These are phyloP conservation scores for Symbiodinium pilosum DNA, from an alignment of 73 alveolate genomes.

Conservation along the genomic window DNA sequence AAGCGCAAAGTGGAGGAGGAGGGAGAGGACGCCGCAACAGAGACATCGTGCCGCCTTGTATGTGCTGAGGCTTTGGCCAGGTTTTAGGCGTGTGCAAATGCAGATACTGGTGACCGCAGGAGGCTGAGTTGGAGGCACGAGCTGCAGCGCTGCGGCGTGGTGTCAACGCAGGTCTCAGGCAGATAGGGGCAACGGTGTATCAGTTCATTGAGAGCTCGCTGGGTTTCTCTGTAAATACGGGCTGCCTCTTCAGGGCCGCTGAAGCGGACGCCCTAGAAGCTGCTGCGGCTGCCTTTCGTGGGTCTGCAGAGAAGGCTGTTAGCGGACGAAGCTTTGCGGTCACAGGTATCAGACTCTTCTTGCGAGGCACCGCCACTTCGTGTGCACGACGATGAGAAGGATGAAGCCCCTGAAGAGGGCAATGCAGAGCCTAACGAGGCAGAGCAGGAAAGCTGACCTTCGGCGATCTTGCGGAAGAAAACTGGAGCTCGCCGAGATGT, in stretches of 20 bases:
- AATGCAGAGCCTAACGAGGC: not conserved
- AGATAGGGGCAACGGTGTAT: too few species aligned
- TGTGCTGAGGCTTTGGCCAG: not conserved
- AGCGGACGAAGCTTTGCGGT: not conserved
- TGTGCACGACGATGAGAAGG: slow-evolving; percentile 43
- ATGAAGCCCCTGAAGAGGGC: not conserved
- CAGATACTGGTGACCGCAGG: slow-evolving; percentile 12
- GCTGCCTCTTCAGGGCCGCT: slow-evolving; percentile 39
- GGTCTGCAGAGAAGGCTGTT: slow-evolving; percentile 62
- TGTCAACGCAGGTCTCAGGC: slow-evolving; percentile 22
- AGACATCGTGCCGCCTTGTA: not conserved
- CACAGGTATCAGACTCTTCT: too few species aligned
- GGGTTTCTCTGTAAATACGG: too few species aligned
- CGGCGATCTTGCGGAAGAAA: not conserved
- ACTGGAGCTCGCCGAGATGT: not conserved
- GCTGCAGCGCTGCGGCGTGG: slow-evolving; percentile 91
- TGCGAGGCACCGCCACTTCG: slow-evolving; percentile 71
- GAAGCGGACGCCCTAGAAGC: slow-evolving; percentile 89
- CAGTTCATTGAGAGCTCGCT: too few species aligned
- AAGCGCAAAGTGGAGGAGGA: slow-evolving; percentile 88
- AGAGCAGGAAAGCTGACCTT: slow-evolving; percentile 37
- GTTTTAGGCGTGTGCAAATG: not conserved
- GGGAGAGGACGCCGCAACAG: slow-evolving; percentile 50
- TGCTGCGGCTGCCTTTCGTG: slow-evolving; percentile 87
- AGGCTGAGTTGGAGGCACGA: slow-evolving; percentile 88